Evolutionary conservation across 2,329 filamentous ascomycete genomes (phyloP).

Genomic region (Epichloe gansuensis): DNA sequence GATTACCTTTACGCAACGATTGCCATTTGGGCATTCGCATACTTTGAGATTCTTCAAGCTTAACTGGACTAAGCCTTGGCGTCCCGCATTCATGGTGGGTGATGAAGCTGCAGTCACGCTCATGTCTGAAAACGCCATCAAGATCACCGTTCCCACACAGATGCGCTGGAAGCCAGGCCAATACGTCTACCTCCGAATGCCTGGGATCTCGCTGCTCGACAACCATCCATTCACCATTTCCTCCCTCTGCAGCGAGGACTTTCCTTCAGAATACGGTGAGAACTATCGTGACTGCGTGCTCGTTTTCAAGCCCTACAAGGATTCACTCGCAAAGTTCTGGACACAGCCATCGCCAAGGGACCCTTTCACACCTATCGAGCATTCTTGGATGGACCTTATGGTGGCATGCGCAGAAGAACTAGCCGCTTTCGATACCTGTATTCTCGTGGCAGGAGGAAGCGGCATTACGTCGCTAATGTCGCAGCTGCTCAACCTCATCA

Average conservation of each 20-base stretch:
- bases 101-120: constrained; percentile 85
- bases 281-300: constrained; percentile 79
- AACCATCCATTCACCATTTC: constrained; percentile 95
- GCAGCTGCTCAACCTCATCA: constrained; percentile 86
- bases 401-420: constrained; percentile 81
- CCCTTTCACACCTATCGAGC: constrained; percentile 87
- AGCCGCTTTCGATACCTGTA: constrained; percentile 84
- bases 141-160: constrained; percentile 86
- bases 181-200: constrained; percentile 90
- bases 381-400: constrained; percentile 88
- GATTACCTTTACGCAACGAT: constrained; percentile 73
- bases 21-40: constrained; percentile 66
- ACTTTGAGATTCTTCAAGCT: constrained; percentile 69
- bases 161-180: constrained; percentile 90
- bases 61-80: constrained; percentile 78
- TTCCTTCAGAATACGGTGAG: constrained; percentile 83
- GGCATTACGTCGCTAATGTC: constrained; percentile 90
- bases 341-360: constrained; percentile 71
- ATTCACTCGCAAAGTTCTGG: constrained; percentile 76
- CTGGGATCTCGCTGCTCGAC: constrained; percentile 77
- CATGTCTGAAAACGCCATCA: constrained; percentile 88
- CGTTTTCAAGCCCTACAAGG: constrained; percentile 88
- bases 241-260: constrained; percentile 84
- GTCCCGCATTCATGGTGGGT: constrained; percentile 71
- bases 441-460: constrained; percentile 86